These are phyloP conservation scores for Sporothrix variecibatus DNA, from an alignment of 2,329 filamentous ascomycete species.

Conservation along the genomic window DNA sequence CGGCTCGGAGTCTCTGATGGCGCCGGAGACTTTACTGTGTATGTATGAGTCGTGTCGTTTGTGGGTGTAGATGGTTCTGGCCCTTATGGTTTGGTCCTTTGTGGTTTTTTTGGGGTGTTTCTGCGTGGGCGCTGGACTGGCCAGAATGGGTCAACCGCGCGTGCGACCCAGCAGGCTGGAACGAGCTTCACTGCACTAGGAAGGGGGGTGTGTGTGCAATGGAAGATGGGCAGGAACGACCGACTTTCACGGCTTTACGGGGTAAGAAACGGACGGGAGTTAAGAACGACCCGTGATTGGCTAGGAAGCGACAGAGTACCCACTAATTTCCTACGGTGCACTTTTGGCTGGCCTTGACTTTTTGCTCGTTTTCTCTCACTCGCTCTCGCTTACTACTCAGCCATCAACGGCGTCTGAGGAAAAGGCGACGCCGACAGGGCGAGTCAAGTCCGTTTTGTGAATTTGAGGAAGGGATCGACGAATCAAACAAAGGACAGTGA, in stretches of 20 bases:
- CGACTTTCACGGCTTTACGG: background rate
- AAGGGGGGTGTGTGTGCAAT: background rate
- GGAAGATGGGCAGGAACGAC: background rate
- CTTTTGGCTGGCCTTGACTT: background rate
- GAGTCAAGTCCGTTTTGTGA: background rate
- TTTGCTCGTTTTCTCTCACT: background rate
- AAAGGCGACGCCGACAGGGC: constrained; percentile 16
- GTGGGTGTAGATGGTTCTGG: too few relatives aligned
- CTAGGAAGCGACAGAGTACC: background rate
- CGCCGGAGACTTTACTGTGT: background rate
- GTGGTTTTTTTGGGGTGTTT: background rate
- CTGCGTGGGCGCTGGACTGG: background rate
- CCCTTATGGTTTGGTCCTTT: background rate
- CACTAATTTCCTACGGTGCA: background rate
- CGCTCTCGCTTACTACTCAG: constrained; percentile 14
- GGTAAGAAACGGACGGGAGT: background rate
- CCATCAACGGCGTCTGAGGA: background rate
- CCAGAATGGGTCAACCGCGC: background rate
- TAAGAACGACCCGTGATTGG: background rate
- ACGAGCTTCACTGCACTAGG: background rate
- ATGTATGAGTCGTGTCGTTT: too few relatives aligned
- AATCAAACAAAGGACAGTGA: background rate
- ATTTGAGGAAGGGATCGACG: background rate
- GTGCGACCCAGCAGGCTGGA: constrained; percentile 13
- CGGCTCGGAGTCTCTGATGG: constrained; percentile 4